Base-by-base conservation (phyloP, 23 red algal species). In the Gracilaria domingensis region DNA sequence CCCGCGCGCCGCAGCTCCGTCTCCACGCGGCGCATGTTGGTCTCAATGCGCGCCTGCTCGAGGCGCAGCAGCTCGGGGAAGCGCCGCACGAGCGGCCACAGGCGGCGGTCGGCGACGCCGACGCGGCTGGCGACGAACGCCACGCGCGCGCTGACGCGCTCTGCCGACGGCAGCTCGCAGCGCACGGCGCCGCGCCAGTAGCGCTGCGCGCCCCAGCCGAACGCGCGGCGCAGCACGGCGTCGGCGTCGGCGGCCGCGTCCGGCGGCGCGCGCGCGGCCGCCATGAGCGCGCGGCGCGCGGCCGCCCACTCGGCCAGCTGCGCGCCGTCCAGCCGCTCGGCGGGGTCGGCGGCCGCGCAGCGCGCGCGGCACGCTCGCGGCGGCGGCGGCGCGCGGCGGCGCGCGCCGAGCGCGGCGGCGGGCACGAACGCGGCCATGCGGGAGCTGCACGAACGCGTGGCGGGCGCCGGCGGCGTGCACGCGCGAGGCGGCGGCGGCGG, bases 61-160 rank as follows among this genome's bases (percentile, higher is more conserved):
- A 87, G 42, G 12, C 65, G 40, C 25, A 87, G 61, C 58, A 87
- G 66, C 48, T 87, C 83, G 4, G 83, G 83, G 62, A 87, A 87
- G 39, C 24, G 9, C 45, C 8, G 38, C 39, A 87, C 67, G 0
- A 87, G 45, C 18, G 21, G 3, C 5, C 11, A 14, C 2, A 87
- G 34, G 45, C 55, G 67, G 11, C 48, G 36, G 18, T 75, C 62
- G 4, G 17, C 65, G n/a, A 87, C 16, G 4, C 24, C 66, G 23
- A 87, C 47, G 45, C 32, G 48, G 24, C 75, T 66, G n/a, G 20
- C 26, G 13, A 87, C 9, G 23, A 87, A 55, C 24, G 0, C 11
- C 30, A 87, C 18, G 4, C 55, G 28, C n/a, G 33, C 37, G 33
- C 36, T 53, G 21, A 35, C 54, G n/a, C 38, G 20, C 29, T 71